Conservation (phyloP, 116 monocot genomes). For the Posidonia oceanica region DNA sequence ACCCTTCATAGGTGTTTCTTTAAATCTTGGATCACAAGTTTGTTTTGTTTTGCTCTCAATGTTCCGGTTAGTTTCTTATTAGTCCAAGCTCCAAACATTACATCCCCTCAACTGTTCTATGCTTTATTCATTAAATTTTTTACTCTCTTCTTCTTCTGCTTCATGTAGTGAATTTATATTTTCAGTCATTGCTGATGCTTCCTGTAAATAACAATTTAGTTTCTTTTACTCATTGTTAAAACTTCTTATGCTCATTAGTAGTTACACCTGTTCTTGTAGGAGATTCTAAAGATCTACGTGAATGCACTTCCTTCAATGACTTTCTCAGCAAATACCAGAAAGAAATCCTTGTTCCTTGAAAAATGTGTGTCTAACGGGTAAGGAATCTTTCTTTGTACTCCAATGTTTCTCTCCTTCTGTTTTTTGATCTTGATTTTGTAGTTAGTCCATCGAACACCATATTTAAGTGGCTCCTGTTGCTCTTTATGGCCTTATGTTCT, state of each 20-base stretch:
- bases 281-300: conserved; percentile 45
- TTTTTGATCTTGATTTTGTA: not conserved
- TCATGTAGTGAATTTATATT: too few relatives aligned
- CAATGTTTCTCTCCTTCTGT: not conserved
- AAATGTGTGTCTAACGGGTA: conserved; percentile 63
- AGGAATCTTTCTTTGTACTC: not conserved
- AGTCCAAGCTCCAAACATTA: not conserved
- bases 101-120: not conserved
- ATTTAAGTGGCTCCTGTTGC: too few relatives aligned
- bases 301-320: conserved; percentile 69
- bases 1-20: not conserved
- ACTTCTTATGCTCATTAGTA: not conserved
- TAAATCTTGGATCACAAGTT: not conserved
- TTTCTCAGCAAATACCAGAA: conserved; percentile 84
- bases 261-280: conserved; percentile 18
- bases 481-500: not conserved
- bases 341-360: conserved; percentile 52
- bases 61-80: too few relatives aligned
- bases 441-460: not conserved
- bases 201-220: too few relatives aligned
- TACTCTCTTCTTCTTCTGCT: not conserved
- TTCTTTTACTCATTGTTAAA: too few relatives aligned
- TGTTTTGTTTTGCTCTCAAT: too few relatives aligned
- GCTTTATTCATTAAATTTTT: not conserved
- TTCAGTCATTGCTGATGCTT: too few relatives aligned